Evolutionary conservation across 176 grass and related monocot species (phyloP).

Genomic region (Oryza longistaminata): DNA sequence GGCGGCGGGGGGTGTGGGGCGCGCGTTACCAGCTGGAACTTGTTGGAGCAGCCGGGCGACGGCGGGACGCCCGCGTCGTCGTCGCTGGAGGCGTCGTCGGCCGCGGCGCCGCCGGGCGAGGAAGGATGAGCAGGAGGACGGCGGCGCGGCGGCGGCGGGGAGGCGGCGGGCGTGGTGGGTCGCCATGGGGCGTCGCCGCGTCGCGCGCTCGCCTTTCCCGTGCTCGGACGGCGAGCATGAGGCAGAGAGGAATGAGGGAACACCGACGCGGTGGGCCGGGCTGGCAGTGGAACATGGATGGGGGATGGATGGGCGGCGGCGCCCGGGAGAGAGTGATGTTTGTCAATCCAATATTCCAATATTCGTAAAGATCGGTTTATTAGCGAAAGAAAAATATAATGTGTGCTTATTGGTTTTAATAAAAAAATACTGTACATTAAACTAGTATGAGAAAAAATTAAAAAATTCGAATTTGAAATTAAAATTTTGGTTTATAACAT

Average conservation of each 20-base stretch:
- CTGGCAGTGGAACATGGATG: neutral
- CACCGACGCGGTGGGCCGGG: neutral
- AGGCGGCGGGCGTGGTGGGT: neutral
- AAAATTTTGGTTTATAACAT: too few relatives aligned
- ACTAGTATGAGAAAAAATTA: too few relatives aligned
- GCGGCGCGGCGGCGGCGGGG: neutral
- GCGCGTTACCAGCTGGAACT: conserved; percentile 82
- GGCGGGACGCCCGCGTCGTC: conserved; percentile 54
- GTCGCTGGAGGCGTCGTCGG: conserved; percentile 73
- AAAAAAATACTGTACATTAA: too few relatives aligned
- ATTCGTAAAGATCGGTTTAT: too few relatives aligned
- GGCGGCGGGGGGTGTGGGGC: neutral
- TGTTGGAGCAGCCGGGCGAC: conserved; percentile 78
- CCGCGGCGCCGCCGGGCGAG: conserved; percentile 33
- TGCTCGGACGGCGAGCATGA: conserved; percentile 5
- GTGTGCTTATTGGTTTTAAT: too few relatives aligned
- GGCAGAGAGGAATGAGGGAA: neutral
- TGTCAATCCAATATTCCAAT: too few relatives aligned
- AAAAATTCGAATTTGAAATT: too few relatives aligned
- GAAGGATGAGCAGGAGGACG: conserved; percentile 47
- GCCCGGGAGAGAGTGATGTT: too few relatives aligned
- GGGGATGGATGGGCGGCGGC: too few relatives aligned
- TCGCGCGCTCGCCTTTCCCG: neutral
- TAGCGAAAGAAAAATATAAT: too few relatives aligned
- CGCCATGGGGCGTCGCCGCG: conserved; percentile 24